These are phyloP conservation scores for Kappamyces sp. DNA, from an alignment of 192 early-diverging fungal species.

Conservation along the genomic window DNA sequence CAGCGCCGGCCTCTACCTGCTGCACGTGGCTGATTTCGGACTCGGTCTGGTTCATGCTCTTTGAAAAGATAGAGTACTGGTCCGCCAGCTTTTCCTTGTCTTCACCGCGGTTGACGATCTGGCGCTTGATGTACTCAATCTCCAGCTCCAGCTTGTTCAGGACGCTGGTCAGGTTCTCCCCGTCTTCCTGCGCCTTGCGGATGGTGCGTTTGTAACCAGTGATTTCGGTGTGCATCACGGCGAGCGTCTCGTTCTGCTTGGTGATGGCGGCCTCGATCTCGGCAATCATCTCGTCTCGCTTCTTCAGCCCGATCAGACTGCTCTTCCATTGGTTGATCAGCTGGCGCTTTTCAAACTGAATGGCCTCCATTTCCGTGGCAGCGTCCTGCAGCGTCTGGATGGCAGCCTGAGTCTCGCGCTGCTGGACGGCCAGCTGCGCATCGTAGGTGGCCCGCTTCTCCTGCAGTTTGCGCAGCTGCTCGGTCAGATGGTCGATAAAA, in stretches of 20 bases:
- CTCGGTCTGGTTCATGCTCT: constrained; percentile 44
- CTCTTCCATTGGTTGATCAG: constrained; percentile 59
- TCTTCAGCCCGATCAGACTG: constrained; percentile 46
- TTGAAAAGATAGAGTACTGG: constrained; percentile 39
- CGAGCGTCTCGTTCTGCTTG: constrained; percentile 42
- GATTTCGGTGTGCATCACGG: constrained; percentile 41
- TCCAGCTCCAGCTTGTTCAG: constrained; percentile 46
- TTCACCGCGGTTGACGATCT: constrained; percentile 38
- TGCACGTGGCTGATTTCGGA: constrained; percentile 35
- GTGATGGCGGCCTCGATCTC: constrained; percentile 36
- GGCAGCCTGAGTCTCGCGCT: constrained; percentile 50
- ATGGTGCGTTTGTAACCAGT: constrained; percentile 42
- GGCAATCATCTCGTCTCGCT: constrained; percentile 45
- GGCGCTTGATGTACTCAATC: constrained; percentile 39
- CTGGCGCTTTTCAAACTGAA: constrained; percentile 58
- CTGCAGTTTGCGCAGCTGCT: constrained; percentile 46
- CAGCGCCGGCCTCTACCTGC: constrained; percentile 20
- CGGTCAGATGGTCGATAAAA: constrained; percentile 52
- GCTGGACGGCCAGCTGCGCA: constrained; percentile 48
- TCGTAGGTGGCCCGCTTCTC: constrained; percentile 49
- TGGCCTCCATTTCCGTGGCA: constrained; percentile 56
- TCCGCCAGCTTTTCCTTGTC: constrained; percentile 44
- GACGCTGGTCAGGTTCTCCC: constrained; percentile 49
- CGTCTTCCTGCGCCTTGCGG: constrained; percentile 39
- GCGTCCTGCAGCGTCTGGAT: constrained; percentile 54